Evolutionary conservation across 129 eudicot genomes (phyloP).

Genomic region (Oenanthe sinensis): DNA sequence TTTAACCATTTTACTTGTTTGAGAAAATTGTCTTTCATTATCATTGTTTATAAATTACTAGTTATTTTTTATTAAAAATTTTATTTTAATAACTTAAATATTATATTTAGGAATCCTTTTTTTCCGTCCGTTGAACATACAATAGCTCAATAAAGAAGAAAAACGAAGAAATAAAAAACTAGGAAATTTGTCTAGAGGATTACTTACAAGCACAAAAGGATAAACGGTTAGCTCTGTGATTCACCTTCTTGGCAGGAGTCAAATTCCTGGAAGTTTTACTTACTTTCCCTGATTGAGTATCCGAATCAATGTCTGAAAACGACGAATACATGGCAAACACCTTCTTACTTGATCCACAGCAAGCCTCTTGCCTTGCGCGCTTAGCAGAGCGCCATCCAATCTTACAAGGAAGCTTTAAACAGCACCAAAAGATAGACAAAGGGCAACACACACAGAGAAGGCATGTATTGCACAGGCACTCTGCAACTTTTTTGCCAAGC

Average conservation of each 20-base stretch:
- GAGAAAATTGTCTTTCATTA: too few relatives aligned
- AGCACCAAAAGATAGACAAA: conserved; percentile 26
- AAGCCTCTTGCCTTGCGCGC: conserved; percentile 16
- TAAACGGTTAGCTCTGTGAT: background rate
- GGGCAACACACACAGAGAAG: conserved; percentile 43
- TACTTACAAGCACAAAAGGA: background rate
- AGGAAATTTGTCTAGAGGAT: background rate
- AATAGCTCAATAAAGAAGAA: too few relatives aligned
- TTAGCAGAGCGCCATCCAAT: conserved; percentile 20
- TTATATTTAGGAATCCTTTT: too few relatives aligned
- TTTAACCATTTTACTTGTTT: too few relatives aligned
- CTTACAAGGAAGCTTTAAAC: conserved; percentile 31
- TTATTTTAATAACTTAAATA: too few relatives aligned
- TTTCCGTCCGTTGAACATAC: too few relatives aligned
- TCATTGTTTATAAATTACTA: too few relatives aligned
- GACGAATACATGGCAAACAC: conserved; percentile 30
- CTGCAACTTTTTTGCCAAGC: conserved; percentile 13
- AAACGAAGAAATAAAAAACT: too few relatives aligned
- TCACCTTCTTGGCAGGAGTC: background rate
- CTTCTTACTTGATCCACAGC: conserved; percentile 21
- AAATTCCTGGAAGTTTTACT: background rate
- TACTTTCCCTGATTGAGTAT: background rate
- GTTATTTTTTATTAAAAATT: too few relatives aligned
- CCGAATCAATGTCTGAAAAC: conserved; percentile 42
- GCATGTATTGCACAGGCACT: conserved; percentile 30